Conservation (phyloP, 306 rosid species). For the Medicago lupulina region DNA sequence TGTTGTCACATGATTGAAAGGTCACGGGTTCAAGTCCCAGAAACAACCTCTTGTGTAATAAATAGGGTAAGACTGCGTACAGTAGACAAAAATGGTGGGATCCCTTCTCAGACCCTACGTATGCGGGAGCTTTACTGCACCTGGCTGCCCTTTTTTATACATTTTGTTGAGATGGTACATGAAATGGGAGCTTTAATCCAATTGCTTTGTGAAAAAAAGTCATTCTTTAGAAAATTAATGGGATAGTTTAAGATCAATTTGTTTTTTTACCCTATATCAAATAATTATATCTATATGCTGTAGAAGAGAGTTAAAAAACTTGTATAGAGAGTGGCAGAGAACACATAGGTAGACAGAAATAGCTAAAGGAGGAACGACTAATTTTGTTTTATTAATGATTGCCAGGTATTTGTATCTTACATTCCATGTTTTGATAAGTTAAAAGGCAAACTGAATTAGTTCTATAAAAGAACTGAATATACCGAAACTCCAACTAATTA, state of each 20-base stretch:
- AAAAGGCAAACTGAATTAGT: conserved; percentile 5
- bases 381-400: conserved; percentile 18
- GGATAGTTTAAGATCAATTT: background rate
- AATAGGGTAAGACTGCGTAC: no score
- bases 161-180: conserved; percentile 1
- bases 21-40: no score
- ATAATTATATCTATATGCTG: conserved; percentile 22
- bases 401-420: conserved; percentile 18
- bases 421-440: conserved; percentile 5
- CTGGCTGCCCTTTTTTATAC: no score
- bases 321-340: conserved; percentile 1
- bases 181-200: conserved; percentile 19
- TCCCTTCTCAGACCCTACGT: no score
- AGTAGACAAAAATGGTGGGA: no score
- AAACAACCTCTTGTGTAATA: no score
- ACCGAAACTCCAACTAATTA: background rate
- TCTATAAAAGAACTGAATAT: conserved; percentile 9
- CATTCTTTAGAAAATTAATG: conserved; percentile 7
- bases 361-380: conserved; percentile 17
- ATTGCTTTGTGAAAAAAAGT: conserved; percentile 11
- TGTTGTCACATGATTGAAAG: no score
- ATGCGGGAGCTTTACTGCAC: no score
- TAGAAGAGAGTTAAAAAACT: conserved; percentile 5
- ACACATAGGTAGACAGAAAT: conserved; percentile 20
- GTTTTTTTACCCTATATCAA: background rate